phyloP scores from a whole-genome alignment of 2,329 filamentous ascomycete species.

The Fusarium illudens region DNA sequence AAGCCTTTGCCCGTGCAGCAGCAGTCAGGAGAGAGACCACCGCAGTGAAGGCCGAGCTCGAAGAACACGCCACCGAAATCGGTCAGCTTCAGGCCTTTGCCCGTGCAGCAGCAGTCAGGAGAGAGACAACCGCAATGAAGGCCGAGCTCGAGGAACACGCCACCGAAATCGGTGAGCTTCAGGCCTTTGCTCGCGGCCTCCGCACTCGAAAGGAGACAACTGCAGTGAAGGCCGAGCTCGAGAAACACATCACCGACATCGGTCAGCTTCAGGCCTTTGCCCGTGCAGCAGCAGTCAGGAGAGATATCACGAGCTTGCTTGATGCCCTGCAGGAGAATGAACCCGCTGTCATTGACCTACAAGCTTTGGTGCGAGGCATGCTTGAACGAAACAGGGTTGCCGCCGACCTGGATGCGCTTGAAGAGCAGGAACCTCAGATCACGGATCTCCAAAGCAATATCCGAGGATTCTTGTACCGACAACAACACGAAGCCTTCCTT shows the following conservation, averaged over 20 bases:
- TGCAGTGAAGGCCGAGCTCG: constrained; percentile 57
- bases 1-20: constrained; percentile 62
- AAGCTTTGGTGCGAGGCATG: constrained; percentile 70
- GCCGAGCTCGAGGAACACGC: constrained; percentile 57
- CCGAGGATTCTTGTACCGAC: constrained; percentile 71
- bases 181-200: constrained; percentile 61
- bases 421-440: constrained; percentile 65
- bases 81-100: constrained; percentile 60
- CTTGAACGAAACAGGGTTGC: constrained; percentile 61
- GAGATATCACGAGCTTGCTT: constrained; percentile 58
- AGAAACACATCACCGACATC: constrained; percentile 53
- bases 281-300: constrained; percentile 64
- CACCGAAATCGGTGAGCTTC: constrained; percentile 56
- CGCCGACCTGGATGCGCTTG: constrained; percentile 62
- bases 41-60: constrained; percentile 57
- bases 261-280: constrained; percentile 60
- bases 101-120: constrained; percentile 63
- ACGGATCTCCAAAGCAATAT: constrained; percentile 71
- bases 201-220: constrained; percentile 59
- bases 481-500: constrained; percentile 69
- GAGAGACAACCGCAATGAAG: constrained; percentile 54
- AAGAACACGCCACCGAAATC: constrained; percentile 53
- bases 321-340: constrained; percentile 58
- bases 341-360: constrained; percentile 59
- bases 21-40: constrained; percentile 60